Evolutionary conservation across 1,139 yeast genomes (phyloP), one percentile per base, ranked within the genome.

Genomic region (Pichia sp.): DNA sequence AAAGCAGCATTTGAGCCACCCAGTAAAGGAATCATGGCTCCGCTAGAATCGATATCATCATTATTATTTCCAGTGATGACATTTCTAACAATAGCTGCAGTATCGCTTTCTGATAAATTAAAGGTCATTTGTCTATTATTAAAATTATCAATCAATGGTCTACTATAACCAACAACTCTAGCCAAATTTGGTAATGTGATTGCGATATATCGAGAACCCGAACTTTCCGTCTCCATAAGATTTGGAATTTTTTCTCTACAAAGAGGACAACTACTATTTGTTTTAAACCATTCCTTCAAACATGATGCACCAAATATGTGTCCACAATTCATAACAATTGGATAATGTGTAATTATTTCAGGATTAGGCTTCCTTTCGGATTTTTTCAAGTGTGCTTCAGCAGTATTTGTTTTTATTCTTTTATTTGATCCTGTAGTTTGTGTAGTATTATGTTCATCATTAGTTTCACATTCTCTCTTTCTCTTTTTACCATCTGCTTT

Each of bases 321-420:
- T 11, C 81, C 81, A 68, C 98, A 91, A 0, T 96, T 95, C 77
- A 91, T 74, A 56, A 76, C 72, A 2, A 86, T 72, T 0, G 96
- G 84, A 10, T 75, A 66, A 67, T 90, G 96, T n/a, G 27, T n/a
- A 8, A 41, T 13, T 5, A 16, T 14, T 10, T 69, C 66, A 61
- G 42, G 22, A 29, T 45, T 13, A 8, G 36, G 19, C 3, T 42
- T 42, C 22, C 38, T n/a, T 3, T 34, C 33, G 3, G 18, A 2
- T 5, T n/a, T n/a, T 14, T 19, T 10, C 1, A 30, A 18, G 1
- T 19, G 3, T 9, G 27, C 10, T 8, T 56, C 57, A 29, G 60
- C 52, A 42, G 56, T 57, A 46, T 63, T 64, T 5, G 46, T n/a
- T 25, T 47, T 45, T 25, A 36, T 10, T 49, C 22, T 47, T 42